A percentile compares a stretch with the other conserved stretches of the same genome.
Conservation (phyloP, 75 land plant genomes). For the Sequoiadendron giganteum region DNA sequence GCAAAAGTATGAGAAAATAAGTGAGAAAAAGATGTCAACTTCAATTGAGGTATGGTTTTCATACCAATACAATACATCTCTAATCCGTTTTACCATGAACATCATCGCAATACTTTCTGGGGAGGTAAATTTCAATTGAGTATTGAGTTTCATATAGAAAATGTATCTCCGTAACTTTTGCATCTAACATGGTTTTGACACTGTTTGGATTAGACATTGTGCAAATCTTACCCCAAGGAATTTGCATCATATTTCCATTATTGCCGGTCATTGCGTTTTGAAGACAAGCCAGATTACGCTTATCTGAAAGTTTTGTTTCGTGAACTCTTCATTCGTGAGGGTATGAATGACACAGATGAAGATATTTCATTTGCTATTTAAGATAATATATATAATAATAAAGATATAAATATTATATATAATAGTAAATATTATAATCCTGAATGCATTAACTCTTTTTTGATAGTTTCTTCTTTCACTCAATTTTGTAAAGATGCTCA, state of each 20-base stretch:
- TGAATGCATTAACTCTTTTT: not conserved
- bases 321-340: slow-evolving; percentile 54
- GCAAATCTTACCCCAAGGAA: slow-evolving; percentile 46
- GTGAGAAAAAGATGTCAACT: slow-evolving; percentile 57
- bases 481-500: slow-evolving; percentile 12
- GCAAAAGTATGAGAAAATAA: slow-evolving; percentile 58
- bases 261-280: slow-evolving; percentile 53
- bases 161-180: not conserved
- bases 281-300: slow-evolving; percentile 48
- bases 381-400: not conserved
- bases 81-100: not conserved
- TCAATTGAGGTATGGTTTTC: slow-evolving; percentile 40
- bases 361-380: not conserved
- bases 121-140: not conserved
- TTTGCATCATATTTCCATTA: slow-evolving; percentile 53
- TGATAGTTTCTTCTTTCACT: slow-evolving; percentile 3
- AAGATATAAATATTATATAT: not conserved
- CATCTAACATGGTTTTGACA: not conserved
- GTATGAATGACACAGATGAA: slow-evolving; percentile 12
- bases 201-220: slow-evolving; percentile 22
- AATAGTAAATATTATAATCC: not conserved
- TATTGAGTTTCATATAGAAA: not conserved
- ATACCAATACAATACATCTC: not conserved
- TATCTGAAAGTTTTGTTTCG: slow-evolving; percentile 49
- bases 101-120: not conserved